Evolutionary conservation across 805 yeast species (phyloP).

Genomic region (Pichia ethanolica): DNA sequence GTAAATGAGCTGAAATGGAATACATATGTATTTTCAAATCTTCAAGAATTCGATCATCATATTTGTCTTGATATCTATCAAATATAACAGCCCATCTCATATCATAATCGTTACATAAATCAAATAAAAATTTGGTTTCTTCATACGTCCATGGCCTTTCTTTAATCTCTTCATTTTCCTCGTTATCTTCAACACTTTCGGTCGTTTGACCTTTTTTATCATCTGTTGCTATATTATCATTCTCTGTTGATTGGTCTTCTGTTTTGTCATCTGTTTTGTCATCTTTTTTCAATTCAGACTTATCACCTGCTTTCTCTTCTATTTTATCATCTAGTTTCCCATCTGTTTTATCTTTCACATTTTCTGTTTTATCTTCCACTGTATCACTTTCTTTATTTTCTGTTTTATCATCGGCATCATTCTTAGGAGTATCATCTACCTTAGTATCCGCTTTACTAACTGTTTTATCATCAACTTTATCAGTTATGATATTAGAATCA

Average conservation of each 20-base stretch:
- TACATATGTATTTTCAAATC: conserved; percentile 83
- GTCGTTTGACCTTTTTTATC: background rate
- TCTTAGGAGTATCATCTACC: too few species aligned
- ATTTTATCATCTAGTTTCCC: background rate
- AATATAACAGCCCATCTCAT: conserved; percentile 62
- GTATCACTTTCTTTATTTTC: background rate
- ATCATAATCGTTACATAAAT: conserved; percentile 50
- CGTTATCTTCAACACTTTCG: background rate
- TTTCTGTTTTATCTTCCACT: background rate
- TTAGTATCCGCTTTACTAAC: too few species aligned
- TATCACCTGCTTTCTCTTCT: background rate
- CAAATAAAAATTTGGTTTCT: conserved; percentile 76
- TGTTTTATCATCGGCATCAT: too few species aligned
- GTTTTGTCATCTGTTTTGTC: background rate
- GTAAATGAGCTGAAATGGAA: conserved; percentile 49
- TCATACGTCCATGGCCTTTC: conserved; percentile 53
- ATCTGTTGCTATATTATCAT: background rate
- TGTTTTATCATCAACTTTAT: too few species aligned
- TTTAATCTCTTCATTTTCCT: background rate
- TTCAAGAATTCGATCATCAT: conserved; percentile 53
- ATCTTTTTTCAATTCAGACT: background rate
- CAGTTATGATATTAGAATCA: background rate
- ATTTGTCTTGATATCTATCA: conserved; percentile 45
- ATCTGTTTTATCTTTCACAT: background rate
- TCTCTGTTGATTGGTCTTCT: background rate